Conservation (phyloP, 2,329 filamentous ascomycete genomes). For the Xylaria sp. region DNA sequence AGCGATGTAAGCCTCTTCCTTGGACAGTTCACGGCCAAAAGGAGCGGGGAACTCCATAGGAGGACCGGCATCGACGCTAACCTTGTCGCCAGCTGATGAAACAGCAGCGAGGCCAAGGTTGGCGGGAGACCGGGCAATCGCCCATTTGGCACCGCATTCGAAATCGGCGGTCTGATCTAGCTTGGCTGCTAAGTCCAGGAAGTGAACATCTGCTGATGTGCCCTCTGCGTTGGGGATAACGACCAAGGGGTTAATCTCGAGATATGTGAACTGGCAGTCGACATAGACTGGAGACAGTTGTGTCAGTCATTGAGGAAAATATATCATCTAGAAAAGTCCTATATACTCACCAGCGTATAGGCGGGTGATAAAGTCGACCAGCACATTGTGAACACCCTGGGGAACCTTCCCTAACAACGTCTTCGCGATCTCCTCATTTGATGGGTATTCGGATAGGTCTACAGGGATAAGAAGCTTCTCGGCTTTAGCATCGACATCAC, state of each 20-base stretch:
- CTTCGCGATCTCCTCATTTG: conserved; percentile 90
- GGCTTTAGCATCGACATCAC: conserved; percentile 98
- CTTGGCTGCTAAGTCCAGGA: conserved; percentile 98
- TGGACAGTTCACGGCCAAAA: conserved; percentile 97
- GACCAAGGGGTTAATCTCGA: conserved; percentile 99
- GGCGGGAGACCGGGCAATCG: conserved; percentile 88
- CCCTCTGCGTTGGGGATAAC: conserved; percentile 94
- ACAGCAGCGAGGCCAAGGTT: conserved; percentile 84
- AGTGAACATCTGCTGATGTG: conserved; percentile 94
- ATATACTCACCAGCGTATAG: conserved; percentile 74
- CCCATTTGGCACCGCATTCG: conserved; percentile 99
- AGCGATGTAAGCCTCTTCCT: conserved; percentile 99
- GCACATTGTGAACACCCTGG: conserved; percentile 94
- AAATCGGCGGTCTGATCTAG: conserved; percentile 99
- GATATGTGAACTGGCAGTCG: conserved; percentile 99
- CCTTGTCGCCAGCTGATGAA: conserved; percentile 73
- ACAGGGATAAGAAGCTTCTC: conserved; percentile 99
- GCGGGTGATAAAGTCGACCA: conserved; percentile 98
- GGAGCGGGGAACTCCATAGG: conserved; percentile 99
- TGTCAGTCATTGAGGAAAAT: conserved; percentile 19
- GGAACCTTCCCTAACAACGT: conserved; percentile 92
- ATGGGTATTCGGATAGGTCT: conserved; percentile 92
- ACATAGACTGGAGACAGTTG: conserved; percentile 76
- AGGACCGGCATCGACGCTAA: conserved; percentile 94
- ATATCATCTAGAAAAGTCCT: background rate